Percentiles rank a stretch among this genome's conserved stretches.
Conservation (phyloP, 2,329 filamentous ascomycete genomes). For the Anisogramma anomala region DNA sequence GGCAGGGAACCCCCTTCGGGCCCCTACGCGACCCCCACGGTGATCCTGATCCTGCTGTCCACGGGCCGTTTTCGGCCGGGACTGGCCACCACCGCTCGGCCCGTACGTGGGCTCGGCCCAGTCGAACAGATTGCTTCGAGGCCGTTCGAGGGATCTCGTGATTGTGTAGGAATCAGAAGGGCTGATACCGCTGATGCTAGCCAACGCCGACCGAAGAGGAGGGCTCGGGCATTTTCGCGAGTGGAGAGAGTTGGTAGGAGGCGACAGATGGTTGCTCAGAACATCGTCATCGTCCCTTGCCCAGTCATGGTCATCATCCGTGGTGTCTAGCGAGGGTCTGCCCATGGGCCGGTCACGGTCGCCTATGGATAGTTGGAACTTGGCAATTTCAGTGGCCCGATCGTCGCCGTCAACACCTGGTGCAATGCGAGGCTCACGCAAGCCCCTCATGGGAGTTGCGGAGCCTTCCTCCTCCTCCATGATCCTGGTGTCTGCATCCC, state of each 20-base stretch:
- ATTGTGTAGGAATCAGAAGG: slow-evolving; percentile 25
- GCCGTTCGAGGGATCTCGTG: slow-evolving; percentile 34
- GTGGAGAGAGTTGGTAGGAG: slow-evolving; percentile 44
- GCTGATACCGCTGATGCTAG: slow-evolving; percentile 38
- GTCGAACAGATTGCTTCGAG: slow-evolving; percentile 62
- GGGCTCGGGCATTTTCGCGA: slow-evolving; percentile 39
- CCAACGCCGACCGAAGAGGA: slow-evolving; percentile 42
- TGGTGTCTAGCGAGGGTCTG: slow-evolving; percentile 45
- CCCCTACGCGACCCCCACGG: slow-evolving; percentile 56
- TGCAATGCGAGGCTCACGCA: slow-evolving; percentile 20
- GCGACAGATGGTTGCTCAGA: slow-evolving; percentile 45
- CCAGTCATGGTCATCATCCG: slow-evolving; percentile 53
- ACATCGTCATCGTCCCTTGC: slow-evolving; percentile 43
- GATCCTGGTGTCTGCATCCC: slow-evolving; percentile 45
- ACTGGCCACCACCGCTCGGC: slow-evolving; percentile 47
- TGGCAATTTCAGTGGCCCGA: slow-evolving; percentile 11
- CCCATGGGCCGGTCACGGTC: slow-evolving; percentile 28
- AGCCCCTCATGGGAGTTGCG: slow-evolving; percentile 37
- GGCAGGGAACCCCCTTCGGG: slow-evolving; percentile 55
- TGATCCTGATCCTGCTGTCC: slow-evolving; percentile 62
- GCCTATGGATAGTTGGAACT: slow-evolving; percentile 11
- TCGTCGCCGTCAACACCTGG: slow-evolving; percentile 17
- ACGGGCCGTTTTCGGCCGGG: slow-evolving; percentile 62
- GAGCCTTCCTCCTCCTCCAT: slow-evolving; percentile 51
- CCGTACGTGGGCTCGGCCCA: slow-evolving; percentile 62